Percentiles rank a stretch among this genome's conserved stretches.
phyloP scores from a whole-genome alignment of 495 filamentous ascomycete genomes.

The Glutinoglossum americanum region DNA sequence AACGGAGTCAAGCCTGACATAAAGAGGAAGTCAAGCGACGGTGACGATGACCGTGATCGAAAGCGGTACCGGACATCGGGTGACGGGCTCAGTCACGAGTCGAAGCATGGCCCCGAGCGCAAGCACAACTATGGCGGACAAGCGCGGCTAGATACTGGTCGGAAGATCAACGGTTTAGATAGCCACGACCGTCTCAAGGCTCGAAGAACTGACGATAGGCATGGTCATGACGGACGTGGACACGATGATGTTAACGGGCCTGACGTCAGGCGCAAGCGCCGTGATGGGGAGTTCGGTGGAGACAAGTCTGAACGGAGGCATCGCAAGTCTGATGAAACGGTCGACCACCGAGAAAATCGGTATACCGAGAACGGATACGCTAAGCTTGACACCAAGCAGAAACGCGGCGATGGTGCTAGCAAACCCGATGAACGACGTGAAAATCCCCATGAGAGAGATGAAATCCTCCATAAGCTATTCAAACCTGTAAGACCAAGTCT shows the following conservation, averaged over 20 bases:
- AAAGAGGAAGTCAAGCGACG: background rate
- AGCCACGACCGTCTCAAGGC: background rate
- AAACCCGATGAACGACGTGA: background rate
- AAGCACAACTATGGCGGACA: background rate
- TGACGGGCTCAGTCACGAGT: background rate
- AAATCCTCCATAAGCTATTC: conserved; percentile 34
- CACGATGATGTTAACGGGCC: conserved; percentile 6
- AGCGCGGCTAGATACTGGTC: background rate
- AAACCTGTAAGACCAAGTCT: conserved; percentile 38
- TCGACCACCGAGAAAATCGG: background rate
- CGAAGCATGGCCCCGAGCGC: background rate
- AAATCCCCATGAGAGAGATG: conserved; percentile 15
- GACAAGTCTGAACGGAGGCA: conserved; percentile 13
- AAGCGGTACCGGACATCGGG: background rate
- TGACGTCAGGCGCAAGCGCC: conserved; percentile 17
- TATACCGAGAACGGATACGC: conserved; percentile 3
- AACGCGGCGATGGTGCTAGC: conserved; percentile 3
- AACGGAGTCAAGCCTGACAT: background rate
- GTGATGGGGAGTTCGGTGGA: conserved; percentile 9
- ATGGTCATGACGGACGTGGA: background rate
- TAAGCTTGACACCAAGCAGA: conserved; percentile 5
- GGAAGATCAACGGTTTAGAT: background rate
- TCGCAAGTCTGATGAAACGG: conserved; percentile 15
- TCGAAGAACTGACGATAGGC: background rate
- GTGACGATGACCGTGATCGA: background rate